Conservation (phyloP, 2,329 filamentous ascomycete genomes). For the Alternaria consortialis region DNA sequence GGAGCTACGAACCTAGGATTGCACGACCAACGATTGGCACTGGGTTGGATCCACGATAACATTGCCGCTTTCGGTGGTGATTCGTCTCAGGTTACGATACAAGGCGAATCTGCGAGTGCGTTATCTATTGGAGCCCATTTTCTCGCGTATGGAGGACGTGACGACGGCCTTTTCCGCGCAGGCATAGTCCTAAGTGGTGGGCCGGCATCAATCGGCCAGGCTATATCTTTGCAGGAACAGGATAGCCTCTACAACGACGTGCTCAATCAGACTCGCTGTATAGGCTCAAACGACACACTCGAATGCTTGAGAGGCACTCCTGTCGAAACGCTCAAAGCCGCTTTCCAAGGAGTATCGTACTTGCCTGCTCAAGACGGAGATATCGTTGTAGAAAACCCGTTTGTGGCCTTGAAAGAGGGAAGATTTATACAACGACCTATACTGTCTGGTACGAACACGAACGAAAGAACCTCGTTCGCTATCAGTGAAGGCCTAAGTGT, state of each 20-base stretch:
- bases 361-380: not conserved
- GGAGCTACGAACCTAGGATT: not conserved
- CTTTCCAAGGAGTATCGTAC: not conserved
- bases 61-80: slow-evolving; percentile 63
- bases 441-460: slow-evolving; percentile 67
- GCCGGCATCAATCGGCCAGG: not conserved
- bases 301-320: not conserved
- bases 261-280: slow-evolving; percentile 14
- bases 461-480: slow-evolving; percentile 60
- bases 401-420: slow-evolving; percentile 44
- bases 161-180: slow-evolving; percentile 20
- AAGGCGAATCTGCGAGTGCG: slow-evolving; percentile 66
- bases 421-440: slow-evolving; percentile 68
- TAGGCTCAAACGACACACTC: slow-evolving; percentile 1
- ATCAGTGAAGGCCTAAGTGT: not conserved
- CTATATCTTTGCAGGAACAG: slow-evolving; percentile 18
- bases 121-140: slow-evolving; percentile 57
- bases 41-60: slow-evolving; percentile 60
- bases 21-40: not conserved
- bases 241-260: slow-evolving; percentile 4
- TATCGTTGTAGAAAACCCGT: slow-evolving; percentile 31
- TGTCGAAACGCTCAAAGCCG: not conserved
- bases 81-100: slow-evolving; percentile 60
- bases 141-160: slow-evolving; percentile 44
- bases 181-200: not conserved